These are phyloP conservation scores for Candida caryicola DNA, from an alignment of 805 yeast species.

Conservation along the genomic window DNA sequence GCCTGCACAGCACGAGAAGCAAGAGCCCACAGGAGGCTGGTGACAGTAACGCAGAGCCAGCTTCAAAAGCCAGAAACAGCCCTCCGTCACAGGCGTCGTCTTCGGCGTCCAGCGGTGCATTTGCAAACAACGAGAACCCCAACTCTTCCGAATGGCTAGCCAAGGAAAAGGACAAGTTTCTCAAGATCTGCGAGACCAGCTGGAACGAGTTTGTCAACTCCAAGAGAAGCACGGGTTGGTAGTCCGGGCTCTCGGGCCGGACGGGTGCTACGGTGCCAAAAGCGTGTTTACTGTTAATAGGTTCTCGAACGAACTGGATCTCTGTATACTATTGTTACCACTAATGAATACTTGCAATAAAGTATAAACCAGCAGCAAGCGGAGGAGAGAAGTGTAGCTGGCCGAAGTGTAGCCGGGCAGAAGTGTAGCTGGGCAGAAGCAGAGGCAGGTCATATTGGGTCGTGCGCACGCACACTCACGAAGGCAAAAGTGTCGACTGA, in stretches of 20 bases:
- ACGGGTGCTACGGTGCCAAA: neutral
- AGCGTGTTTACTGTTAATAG: neutral
- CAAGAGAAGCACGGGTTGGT: conserved; percentile 1
- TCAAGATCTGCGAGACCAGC: conserved; percentile 42
- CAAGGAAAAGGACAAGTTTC: conserved; percentile 35
- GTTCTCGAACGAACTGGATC: neutral
- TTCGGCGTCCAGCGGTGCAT: neutral
- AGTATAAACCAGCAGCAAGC: too few relatives aligned
- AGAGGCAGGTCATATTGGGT: too few relatives aligned
- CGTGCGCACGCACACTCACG: neutral
- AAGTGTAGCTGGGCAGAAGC: too few relatives aligned
- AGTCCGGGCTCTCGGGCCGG: neutral
- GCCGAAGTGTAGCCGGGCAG: too few relatives aligned
- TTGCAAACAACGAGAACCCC: neutral
- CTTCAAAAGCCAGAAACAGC: too few relatives aligned
- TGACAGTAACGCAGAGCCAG: neutral
- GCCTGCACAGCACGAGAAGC: neutral
- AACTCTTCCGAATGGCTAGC: conserved; percentile 13
- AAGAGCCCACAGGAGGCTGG: neutral
- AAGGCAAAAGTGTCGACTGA: neutral
- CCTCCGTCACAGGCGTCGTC: neutral
- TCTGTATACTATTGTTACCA: neutral
- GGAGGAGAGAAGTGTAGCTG: too few relatives aligned
- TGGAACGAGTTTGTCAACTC: conserved; percentile 38
- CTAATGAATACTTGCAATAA: neutral